Base-by-base conservation (phyloP, 441 rosid species). In the Theobroma grandiflorum region DNA sequence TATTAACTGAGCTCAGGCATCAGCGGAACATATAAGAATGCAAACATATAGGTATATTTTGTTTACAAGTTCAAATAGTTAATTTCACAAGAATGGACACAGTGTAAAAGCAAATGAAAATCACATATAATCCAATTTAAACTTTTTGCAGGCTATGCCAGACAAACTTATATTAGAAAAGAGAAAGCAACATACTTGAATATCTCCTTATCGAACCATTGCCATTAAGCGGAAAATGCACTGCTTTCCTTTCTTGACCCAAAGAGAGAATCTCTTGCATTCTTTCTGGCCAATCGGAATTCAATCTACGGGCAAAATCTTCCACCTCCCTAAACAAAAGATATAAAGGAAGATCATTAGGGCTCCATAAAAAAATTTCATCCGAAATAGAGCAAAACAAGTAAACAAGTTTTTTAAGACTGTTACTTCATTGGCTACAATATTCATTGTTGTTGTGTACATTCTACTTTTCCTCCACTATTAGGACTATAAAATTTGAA, bases 241-340 rank as follows among this genome's bases (percentile, higher is more conserved):
- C 82, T n/a, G 86, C 86, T 77, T 81, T 91, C 66, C 86, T 88
- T 82, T 92, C 92, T 79, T 88, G 87, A 76, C 91, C 91, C 78
- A 82, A 82, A 8, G 88, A 88, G 49, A 87, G 83, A 70, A 92
- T 89, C 80, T 87, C 88, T 74, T 82, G 85, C 82, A 86, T 86
- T 73, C 88, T 86, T 79, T 86, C 88, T 6, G 88, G 88, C 90
- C 90, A 89, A 64, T 86, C 85, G 26, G 94, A 89, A 82, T 92
- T 92, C 76, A 90, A 84, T 89, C 93, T 86, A 61, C 96, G 85
- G 38, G 91, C 93, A 85, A 92, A 92, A 75, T 92, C 96, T 86
- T 86, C 96, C 76, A 92, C 96, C 85, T 92, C 96, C 84, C 96
- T 92, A 84, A 71, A 53, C 77, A 52, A 82, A 72, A 79, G 43